Evolutionary conservation across 2,329 filamentous ascomycete genomes (phyloP).

Genomic region (Xylaria sp.): DNA sequence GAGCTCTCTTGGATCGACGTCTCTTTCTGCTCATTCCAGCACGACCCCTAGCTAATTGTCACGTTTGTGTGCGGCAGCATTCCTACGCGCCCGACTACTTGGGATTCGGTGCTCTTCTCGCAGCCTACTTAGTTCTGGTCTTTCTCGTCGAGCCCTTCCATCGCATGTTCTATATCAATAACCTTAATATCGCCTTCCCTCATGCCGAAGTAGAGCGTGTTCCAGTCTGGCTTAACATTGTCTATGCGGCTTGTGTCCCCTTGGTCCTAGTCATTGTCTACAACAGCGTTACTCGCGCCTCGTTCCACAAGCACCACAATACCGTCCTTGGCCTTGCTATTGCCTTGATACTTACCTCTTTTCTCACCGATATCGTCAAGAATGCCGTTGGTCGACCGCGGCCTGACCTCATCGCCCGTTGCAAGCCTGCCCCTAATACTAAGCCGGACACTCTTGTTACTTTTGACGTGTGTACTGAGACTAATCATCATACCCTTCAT

Average conservation of each 20-base stretch:
- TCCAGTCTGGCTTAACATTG: constrained; percentile 79
- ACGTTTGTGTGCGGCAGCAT: constrained; percentile 60
- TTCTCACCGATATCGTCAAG: constrained; percentile 92
- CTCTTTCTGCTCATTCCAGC: background rate
- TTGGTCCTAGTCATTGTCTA: constrained; percentile 73
- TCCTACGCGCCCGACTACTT: constrained; percentile 92
- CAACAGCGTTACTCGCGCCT: constrained; percentile 70
- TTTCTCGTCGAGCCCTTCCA: constrained; percentile 86
- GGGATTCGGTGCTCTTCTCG: constrained; percentile 76
- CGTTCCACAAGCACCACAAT: constrained; percentile 84
- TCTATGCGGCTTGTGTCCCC: constrained; percentile 81
- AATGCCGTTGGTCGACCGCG: constrained; percentile 83
- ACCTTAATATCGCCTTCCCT: constrained; percentile 85
- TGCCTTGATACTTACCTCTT: constrained; percentile 78
- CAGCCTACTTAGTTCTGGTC: constrained; percentile 74
- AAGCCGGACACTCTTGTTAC: constrained; percentile 66
- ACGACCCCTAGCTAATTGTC: constrained; percentile 27
- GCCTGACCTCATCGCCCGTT: constrained; percentile 75
- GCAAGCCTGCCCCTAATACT: constrained; percentile 71
- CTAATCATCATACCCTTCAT: constrained; percentile 74
- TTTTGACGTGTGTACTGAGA: constrained; percentile 78
- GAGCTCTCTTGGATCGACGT: constrained; percentile 35
- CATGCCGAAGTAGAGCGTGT: constrained; percentile 88
- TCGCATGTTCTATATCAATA: constrained; percentile 91
- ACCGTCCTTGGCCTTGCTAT: constrained; percentile 84